Conservation (phyloP, 1,284 basidiomycete species). For the Trichosporon asahii region DNA sequence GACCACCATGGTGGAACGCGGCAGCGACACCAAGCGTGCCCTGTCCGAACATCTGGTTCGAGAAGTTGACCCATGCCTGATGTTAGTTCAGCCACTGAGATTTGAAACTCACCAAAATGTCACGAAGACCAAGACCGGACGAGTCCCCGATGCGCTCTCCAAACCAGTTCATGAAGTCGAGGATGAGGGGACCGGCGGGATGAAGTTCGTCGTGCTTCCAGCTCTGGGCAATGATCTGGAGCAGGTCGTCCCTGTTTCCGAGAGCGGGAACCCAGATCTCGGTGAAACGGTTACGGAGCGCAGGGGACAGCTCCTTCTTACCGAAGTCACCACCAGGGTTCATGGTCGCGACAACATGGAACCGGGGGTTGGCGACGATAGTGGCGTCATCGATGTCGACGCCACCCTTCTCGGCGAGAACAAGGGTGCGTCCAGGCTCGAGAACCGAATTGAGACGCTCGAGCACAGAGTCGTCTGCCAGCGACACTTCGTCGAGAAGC, state of each 20-base stretch:
- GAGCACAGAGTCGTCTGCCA: constrained; percentile 97
- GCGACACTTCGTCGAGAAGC: constrained; percentile 92
- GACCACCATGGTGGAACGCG: constrained; percentile 79
- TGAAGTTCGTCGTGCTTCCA: constrained; percentile 66
- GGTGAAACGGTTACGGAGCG: constrained; percentile 95
- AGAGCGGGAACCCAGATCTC: constrained; percentile 98
- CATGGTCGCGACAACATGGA: constrained; percentile 97
- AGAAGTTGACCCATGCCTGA: constrained; percentile 89
- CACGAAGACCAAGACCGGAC: constrained; percentile 69
- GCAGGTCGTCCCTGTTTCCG: constrained; percentile 69
- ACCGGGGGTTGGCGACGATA: constrained; percentile 64
- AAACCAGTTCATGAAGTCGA: constrained; percentile 83
- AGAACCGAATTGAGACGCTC: constrained; percentile 96
- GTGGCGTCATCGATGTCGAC: constrained; percentile 66
- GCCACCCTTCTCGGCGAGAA: constrained; percentile 89
- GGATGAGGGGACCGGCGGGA: constrained; percentile 62
- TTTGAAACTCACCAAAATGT: constrained; percentile 68
- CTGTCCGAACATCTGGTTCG: constrained; percentile 61
- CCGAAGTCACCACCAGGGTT: constrained; percentile 99
- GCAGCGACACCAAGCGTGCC: constrained; percentile 54
- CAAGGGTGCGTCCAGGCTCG: constrained; percentile 82
- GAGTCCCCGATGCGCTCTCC: constrained; percentile 61
- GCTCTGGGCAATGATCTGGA: constrained; percentile 70
- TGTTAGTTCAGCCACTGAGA: constrained; percentile 14
- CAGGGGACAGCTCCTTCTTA: constrained; percentile 97